phyloP scores from a whole-genome alignment of 2,329 filamentous ascomycete genomes.

The Hirsutella rhossiliensis region DNA sequence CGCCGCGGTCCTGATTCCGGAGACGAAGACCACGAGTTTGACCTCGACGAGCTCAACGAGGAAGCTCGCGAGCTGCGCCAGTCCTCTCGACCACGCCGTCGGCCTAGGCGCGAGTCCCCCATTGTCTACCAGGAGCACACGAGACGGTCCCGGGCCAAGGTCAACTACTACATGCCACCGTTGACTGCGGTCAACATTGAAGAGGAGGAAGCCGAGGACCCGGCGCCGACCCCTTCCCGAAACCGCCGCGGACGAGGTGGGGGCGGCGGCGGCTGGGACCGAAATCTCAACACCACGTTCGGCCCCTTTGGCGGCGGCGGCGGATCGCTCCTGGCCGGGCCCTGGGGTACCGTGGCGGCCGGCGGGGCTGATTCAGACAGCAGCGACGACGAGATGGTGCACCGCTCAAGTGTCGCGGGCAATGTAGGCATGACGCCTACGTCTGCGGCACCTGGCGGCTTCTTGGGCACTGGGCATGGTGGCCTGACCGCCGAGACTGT shows the following conservation, averaged over 20 bases:
- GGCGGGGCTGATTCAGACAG: slow-evolving; percentile 87
- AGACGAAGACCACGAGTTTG: slow-evolving; percentile 46
- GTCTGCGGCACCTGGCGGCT: slow-evolving; percentile 31
- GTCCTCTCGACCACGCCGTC: slow-evolving; percentile 38
- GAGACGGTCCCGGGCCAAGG: slow-evolving; percentile 43
- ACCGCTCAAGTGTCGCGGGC: slow-evolving; percentile 44
- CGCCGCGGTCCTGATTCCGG: slow-evolving; percentile 38
- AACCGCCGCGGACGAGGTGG: slow-evolving; percentile 52
- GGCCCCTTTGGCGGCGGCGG: slow-evolving; percentile 85
- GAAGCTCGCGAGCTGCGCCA: slow-evolving; percentile 51
- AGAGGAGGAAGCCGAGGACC: slow-evolving; percentile 58
- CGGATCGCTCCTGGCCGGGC: slow-evolving; percentile 59
- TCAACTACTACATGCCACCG: slow-evolving; percentile 79
- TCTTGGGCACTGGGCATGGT: slow-evolving; percentile 29
- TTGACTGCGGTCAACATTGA: slow-evolving; percentile 52
- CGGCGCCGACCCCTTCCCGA: slow-evolving; percentile 56
- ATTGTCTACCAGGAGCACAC: slow-evolving; percentile 47
- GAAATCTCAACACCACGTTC: slow-evolving; percentile 76
- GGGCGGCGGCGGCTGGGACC: slow-evolving; percentile 54
- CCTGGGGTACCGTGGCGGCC: slow-evolving; percentile 60
- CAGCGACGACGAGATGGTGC: slow-evolving; percentile 81
- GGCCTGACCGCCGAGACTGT: slow-evolving; percentile 30
- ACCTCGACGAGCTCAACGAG: slow-evolving; percentile 53
- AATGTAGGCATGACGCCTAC: slow-evolving; percentile 51
- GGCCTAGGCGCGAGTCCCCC: slow-evolving; percentile 37